Conservation (phyloP, 352 stramenopile species). For the Phytophthora kernoviae region DNA sequence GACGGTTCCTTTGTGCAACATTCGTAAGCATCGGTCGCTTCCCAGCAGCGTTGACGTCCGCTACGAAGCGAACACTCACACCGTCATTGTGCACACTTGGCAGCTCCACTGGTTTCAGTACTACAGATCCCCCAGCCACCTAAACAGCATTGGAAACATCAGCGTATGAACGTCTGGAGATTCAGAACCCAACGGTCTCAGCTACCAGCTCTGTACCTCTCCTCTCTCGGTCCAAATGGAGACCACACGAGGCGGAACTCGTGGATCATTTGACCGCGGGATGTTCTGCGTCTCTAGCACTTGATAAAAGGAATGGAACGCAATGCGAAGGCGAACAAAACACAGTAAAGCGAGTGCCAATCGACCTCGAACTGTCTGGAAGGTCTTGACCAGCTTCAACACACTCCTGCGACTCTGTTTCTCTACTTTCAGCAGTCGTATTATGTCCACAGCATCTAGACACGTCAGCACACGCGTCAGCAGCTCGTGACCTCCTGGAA, state of each 20-base stretch:
- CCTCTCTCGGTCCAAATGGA: conserved; percentile 63
- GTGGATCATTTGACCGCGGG: conserved; percentile 50
- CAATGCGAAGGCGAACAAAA: conserved; percentile 31
- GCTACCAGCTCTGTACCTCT: conserved; percentile 29
- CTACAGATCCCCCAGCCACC: conserved; percentile 30
- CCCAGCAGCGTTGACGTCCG: conserved; percentile 11
- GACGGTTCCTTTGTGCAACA: conserved; percentile 49
- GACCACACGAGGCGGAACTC: conserved; percentile 58
- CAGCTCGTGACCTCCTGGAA: conserved; percentile 9
- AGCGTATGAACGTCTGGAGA: background rate
- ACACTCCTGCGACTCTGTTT: conserved; percentile 25
- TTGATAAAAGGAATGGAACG: conserved; percentile 58
- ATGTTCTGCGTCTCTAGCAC: conserved; percentile 56
- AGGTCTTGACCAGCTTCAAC: conserved; percentile 26
- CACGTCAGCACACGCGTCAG: conserved; percentile 38
- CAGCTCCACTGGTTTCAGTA: conserved; percentile 29
- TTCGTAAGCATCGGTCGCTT: conserved; percentile 65
- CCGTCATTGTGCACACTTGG: conserved; percentile 38
- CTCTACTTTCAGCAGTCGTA: conserved; percentile 25
- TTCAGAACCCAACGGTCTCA: background rate
- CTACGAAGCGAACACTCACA: conserved; percentile 32
- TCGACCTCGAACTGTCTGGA: conserved; percentile 20
- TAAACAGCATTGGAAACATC: conserved; percentile 9
- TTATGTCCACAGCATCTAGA: conserved; percentile 30
- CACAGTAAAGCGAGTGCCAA: conserved; percentile 48